Conservation (phyloP, 768 basidiomycete species). For the Gloeostereum incarnatum region DNA sequence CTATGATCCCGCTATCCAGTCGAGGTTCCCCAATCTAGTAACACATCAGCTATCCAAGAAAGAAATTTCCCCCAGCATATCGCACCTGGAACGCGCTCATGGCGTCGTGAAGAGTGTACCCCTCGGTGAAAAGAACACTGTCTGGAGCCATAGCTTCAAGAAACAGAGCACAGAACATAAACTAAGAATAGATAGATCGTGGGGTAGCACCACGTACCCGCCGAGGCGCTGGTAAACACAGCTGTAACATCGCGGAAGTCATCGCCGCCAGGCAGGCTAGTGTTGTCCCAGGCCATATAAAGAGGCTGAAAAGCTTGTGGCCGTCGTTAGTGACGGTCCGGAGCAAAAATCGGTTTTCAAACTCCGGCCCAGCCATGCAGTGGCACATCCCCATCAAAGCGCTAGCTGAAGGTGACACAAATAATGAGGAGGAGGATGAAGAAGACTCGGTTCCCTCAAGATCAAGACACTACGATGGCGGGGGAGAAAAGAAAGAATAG, state of each 20-base stretch:
- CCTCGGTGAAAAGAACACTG: conserved; percentile 55
- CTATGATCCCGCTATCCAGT: conserved; percentile 71
- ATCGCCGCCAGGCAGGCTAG: conserved; percentile 59
- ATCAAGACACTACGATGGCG: no score
- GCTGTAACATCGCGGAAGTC: conserved; percentile 56
- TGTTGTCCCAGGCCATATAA: no score
- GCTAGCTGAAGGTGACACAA: no score
- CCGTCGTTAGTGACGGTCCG: no score
- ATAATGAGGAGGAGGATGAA: no score
- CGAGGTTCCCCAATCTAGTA: conserved; percentile 81
- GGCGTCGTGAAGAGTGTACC: conserved; percentile 75
- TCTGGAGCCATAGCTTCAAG: conserved; percentile 51
- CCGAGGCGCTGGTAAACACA: conserved; percentile 48
- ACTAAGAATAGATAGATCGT: conserved; percentile 6
- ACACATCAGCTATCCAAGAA: conserved; percentile 7
- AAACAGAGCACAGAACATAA: conserved; percentile 6
- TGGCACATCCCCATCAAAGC: no score
- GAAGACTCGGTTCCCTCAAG: no score
- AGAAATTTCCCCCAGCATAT: not conserved
- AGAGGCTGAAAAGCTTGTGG: no score
- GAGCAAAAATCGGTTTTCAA: no score
- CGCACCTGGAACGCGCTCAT: conserved; percentile 89
- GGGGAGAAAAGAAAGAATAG: no score
- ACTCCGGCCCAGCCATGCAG: no score
- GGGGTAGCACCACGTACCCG: conserved; percentile 34